Evolutionary conservation across 139 green algal species (phyloP).

Genomic region (Chlamydomonas sp.): DNA sequence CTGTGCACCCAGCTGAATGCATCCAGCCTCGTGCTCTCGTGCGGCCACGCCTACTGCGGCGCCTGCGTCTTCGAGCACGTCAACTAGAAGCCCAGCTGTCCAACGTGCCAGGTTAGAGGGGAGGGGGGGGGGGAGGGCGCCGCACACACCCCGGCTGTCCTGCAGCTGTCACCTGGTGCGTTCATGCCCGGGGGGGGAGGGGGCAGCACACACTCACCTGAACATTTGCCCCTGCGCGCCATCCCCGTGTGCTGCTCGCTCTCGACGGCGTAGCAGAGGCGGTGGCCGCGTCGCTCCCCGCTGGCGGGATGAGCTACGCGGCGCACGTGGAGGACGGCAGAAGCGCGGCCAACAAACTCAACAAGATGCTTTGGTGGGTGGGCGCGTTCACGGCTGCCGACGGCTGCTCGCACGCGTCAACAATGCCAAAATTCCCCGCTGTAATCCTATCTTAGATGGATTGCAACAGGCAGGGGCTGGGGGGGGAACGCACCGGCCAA

Average conservation of each 20-base stretch:
- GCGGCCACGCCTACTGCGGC: constrained; percentile 38
- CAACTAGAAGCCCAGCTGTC: constrained; percentile 23
- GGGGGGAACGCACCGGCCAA: no score
- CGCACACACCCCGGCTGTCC: background rate
- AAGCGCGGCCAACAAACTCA: constrained; percentile 31
- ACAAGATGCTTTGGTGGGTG: constrained; percentile 36
- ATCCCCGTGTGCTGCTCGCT: constrained; percentile 33
- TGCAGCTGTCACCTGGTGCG: no score
- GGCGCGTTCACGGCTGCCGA: no score
- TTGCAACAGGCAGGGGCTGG: no score
- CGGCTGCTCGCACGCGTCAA: no score
- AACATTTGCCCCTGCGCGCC: constrained; percentile 20
- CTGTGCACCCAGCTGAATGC: constrained; percentile 25
- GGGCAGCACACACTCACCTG: background rate
- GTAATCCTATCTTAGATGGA: no score
- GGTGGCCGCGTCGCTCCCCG: background rate
- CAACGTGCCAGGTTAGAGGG: constrained; percentile 29
- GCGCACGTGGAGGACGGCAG: constrained; percentile 27
- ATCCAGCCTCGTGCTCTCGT: constrained; percentile 27
- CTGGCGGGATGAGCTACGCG: constrained; percentile 19
- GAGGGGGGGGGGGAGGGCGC: background rate
- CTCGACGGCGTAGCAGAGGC: constrained; percentile 25
- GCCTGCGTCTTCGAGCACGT: constrained; percentile 32
- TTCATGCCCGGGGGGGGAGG: no score
- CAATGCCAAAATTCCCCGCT: no score